phyloP scores from a whole-genome alignment of 31 red algal species.

The Bonnemaisonia californica region DNA sequence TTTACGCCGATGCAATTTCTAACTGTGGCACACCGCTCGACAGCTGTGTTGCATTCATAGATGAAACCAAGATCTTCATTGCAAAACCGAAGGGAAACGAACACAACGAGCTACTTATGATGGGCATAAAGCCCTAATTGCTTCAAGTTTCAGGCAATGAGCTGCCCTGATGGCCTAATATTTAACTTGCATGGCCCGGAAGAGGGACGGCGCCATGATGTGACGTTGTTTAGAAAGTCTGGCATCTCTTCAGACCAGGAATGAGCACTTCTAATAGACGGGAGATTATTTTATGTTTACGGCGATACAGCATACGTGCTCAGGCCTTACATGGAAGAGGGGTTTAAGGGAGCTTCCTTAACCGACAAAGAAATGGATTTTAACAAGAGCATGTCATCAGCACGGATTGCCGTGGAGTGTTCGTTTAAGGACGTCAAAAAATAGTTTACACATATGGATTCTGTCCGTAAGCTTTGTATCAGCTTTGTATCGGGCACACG shows the following conservation, averaged over 20 bases:
- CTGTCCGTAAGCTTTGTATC: too few species aligned
- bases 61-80: constrained; percentile 16
- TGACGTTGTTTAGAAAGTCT: constrained; percentile 6
- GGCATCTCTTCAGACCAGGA: neutral
- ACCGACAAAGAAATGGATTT: neutral
- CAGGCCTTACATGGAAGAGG: neutral
- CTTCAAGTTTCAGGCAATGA: too few species aligned
- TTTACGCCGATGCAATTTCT: constrained; percentile 18
- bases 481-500: too few species aligned
- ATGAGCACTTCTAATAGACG: neutral
- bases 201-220: neutral
- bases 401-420: too few species aligned
- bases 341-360: too few species aligned
- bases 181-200: constrained; percentile 2
- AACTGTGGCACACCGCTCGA: constrained; percentile 6
- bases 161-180: constrained; percentile 7
- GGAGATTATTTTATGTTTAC: neutral
- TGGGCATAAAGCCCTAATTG: neutral
- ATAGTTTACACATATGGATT: too few species aligned
- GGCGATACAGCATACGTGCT: too few species aligned
- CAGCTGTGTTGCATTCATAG: constrained; percentile 23
- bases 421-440: too few species aligned
- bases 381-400: too few species aligned
- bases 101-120: constrained; percentile 1
- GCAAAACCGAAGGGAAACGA: neutral